A percentile compares a stretch with the other conserved stretches of the same genome.
Conservation (phyloP, 306 rosid species). For the Pachyrhizus erosus region DNA sequence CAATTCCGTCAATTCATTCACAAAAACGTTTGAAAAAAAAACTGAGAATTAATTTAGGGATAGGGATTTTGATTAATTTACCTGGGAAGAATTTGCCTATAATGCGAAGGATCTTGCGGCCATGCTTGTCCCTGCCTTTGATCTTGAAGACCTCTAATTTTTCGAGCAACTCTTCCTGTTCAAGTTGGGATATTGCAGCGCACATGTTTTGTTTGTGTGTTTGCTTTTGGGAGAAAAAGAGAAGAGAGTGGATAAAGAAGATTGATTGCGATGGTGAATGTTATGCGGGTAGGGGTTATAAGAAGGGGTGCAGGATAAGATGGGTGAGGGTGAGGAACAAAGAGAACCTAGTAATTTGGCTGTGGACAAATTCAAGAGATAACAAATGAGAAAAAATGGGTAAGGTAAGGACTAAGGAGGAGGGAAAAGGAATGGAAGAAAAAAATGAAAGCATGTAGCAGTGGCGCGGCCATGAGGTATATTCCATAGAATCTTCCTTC, state of each 20-base stretch:
- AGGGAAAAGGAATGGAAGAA: background rate
- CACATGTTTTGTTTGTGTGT: slow-evolving; percentile 43
- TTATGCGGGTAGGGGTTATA: background rate
- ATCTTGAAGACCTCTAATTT: slow-evolving; percentile 74
- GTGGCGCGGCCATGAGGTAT: slow-evolving; percentile 48
- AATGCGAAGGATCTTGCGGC: slow-evolving; percentile 78
- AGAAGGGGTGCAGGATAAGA: background rate
- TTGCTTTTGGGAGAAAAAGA: background rate
- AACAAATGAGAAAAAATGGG: background rate
- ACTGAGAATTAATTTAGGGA: background rate
- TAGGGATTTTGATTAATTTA: slow-evolving; percentile 14
- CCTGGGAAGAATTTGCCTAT: slow-evolving; percentile 89
- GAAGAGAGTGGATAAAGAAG: background rate
- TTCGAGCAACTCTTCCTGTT: slow-evolving; percentile 65
- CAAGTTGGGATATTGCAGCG: slow-evolving; percentile 52
- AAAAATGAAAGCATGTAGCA: background rate
- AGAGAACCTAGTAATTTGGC: slow-evolving; percentile 4
- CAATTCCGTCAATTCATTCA: background rate
- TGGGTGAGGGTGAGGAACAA: background rate
- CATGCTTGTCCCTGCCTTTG: slow-evolving; percentile 82
- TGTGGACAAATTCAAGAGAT: background rate
- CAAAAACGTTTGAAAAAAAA: background rate
- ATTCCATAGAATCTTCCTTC: slow-evolving; percentile 65
- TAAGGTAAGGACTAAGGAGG: background rate
- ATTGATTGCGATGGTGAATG: background rate